Base-by-base conservation (phyloP, 768 basidiomycete genomes). In the Megacollybia marginata region DNA sequence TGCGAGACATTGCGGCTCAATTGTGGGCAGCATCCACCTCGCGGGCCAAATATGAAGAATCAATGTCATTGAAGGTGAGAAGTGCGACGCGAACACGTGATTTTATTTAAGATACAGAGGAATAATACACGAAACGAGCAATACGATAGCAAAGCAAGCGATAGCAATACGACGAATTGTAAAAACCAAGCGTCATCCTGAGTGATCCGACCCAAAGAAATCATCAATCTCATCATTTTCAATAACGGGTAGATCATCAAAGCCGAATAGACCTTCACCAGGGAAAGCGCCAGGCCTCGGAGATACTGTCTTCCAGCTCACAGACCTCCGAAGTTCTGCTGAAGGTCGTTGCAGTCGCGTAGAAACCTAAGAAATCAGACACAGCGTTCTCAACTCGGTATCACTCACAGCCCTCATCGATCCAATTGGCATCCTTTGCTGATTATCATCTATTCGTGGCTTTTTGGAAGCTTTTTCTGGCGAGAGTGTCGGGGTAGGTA, bases 31-130 rank as follows among this genome's bases (percentile, higher is more conserved):
- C 36, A 69, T 71, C 78, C 81, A 88, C 60, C 71, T 69, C 5
- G 71, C 71, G 1, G 89, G 85, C 85, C 85, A 90, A 50, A 90
- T 66, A 62, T 89, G 28, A 47, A 54, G 31, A n/a, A n/a, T 4
- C 4, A 46, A 20, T n/a, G 6, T 28, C 23, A 28, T 28, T 2
- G 23, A 28, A 28, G 23, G 23, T 28, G 23, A 28, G 23, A 28
- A 2, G 23, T 28, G 23, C 6, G 4, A 28, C 23, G 23, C 23
- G 23, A 28, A 6, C 23, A 28, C 23, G 23, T 3, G 23, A 28
- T 6, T 28, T 28, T 28, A 28, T 28, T 6, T 28, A 28, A 3
- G 23, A 28, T 28, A 28, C 23, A 28, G 23, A 28, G 23, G 23
- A 28, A 28, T 28, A 28, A 28, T 28, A 28, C 23, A 28, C 23